Evolutionary conservation across 768 basidiomycete genomes (phyloP).

Genomic region (Lactifluus piperatus): DNA sequence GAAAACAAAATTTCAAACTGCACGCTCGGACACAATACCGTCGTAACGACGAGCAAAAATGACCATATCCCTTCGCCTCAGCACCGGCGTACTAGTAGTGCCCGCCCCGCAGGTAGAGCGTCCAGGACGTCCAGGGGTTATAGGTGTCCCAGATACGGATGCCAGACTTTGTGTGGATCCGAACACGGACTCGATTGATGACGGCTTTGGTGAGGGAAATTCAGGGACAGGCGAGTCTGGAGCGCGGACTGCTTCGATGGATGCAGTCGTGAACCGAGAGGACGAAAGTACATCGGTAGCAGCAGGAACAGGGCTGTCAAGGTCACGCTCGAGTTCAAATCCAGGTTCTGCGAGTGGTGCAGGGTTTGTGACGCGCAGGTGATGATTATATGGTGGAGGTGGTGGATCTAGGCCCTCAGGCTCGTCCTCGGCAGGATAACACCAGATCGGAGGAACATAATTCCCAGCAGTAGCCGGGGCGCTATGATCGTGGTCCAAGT

Average conservation of each 20-base stretch:
- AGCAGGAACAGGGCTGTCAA: not conserved
- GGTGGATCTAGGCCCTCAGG: not conserved
- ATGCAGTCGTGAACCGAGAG: slow-evolving; percentile 3
- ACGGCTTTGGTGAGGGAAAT: slow-evolving; percentile 9
- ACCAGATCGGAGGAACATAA: not conserved
- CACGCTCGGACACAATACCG: not conserved
- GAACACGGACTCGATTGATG: slow-evolving; percentile 10
- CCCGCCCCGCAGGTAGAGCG: not conserved
- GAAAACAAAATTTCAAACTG: no score
- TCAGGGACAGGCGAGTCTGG: slow-evolving; percentile 17
- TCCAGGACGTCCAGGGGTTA: not conserved
- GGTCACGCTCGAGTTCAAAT: not conserved
- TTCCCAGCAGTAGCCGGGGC: no score
- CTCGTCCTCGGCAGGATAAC: no score
- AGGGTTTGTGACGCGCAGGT: slow-evolving; percentile 3
- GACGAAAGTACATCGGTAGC: not conserved
- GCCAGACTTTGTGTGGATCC: slow-evolving; percentile 10
- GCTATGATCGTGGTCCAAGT: not conserved
- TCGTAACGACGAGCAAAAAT: not conserved
- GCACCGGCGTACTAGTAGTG: not conserved
- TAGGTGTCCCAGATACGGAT: not conserved
- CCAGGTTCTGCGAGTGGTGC: no score
- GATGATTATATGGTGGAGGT: slow-evolving; percentile 15
- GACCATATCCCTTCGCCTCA: slow-evolving; percentile 1
- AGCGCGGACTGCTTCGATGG: slow-evolving; percentile 17